phyloP scores from a whole-genome alignment of 257 asterid species.

The Agastache rugosa region DNA sequence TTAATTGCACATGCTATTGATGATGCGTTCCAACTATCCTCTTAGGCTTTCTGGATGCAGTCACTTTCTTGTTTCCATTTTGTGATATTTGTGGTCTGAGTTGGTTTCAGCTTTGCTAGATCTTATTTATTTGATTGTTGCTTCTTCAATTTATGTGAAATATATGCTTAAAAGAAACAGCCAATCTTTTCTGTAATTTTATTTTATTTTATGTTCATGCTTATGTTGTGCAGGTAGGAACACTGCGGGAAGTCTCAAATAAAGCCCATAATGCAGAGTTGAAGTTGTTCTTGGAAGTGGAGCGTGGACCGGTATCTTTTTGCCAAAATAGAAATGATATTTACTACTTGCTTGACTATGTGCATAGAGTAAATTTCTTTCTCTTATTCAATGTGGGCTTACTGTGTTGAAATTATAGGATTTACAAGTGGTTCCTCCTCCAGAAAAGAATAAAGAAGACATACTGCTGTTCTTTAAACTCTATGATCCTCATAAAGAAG shows the following conservation, averaged over 20 bases:
- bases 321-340: constrained; percentile 25
- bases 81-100: constrained; percentile 14
- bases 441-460: constrained; percentile 87
- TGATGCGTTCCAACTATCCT: constrained; percentile 6
- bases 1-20: not conserved
- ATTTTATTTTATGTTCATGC: constrained; percentile 18
- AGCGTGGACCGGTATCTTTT: constrained; percentile 67
- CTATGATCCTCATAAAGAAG: constrained; percentile 88
- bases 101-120: constrained; percentile 13
- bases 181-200: constrained; percentile 8
- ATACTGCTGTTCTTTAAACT: constrained; percentile 91
- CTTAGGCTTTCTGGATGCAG: constrained; percentile 12
- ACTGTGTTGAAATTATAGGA: constrained; percentile 54
- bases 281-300: constrained; percentile 86
- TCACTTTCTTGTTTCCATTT: constrained; percentile 10
- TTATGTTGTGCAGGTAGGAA: constrained; percentile 75
- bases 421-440: constrained; percentile 67
- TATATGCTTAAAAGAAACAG: constrained; percentile 17
- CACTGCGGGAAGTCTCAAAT: constrained; percentile 87
- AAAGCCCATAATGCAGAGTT: constrained; percentile 90
- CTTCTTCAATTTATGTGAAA: constrained; percentile 11
- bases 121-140: constrained; percentile 17
- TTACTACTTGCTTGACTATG: constrained; percentile 11
- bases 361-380: constrained; percentile 1
- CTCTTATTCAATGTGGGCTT: constrained; percentile 34